phyloP scores from a whole-genome alignment of 306 rosid genomes.

The Trifolium subterraneum region DNA sequence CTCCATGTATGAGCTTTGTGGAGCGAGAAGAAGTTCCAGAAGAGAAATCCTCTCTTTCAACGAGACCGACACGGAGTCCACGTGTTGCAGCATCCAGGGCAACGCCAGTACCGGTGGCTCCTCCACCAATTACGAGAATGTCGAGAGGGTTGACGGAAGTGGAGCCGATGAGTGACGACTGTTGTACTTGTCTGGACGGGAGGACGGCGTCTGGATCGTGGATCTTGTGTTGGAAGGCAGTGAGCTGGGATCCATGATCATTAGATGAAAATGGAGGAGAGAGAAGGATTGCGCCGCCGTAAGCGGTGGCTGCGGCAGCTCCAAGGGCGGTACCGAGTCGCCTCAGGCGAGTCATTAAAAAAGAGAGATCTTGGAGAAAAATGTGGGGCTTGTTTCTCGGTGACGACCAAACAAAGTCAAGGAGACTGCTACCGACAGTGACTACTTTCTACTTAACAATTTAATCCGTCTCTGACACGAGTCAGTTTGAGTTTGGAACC shows the following conservation, averaged over 20 bases:
- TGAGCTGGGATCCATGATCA: conserved; percentile 52
- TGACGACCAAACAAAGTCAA: not conserved
- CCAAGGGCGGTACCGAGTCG: conserved; percentile 56
- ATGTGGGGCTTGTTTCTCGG: not conserved
- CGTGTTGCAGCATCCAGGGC: conserved; percentile 83
- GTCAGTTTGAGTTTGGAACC: too few species aligned
- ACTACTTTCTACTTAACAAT: too few species aligned
- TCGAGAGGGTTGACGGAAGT: conserved; percentile 70
- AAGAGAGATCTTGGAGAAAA: not conserved
- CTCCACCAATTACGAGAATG: conserved; percentile 85
- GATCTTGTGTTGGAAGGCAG: conserved; percentile 64
- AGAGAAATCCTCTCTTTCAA: conserved; percentile 91
- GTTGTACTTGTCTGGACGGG: conserved; percentile 69
- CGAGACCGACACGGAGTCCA: conserved; percentile 90
- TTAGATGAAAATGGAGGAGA: conserved; percentile 45
- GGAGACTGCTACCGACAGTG: not conserved
- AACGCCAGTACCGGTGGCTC: conserved; percentile 87
- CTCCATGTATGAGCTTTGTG: conserved; percentile 94
- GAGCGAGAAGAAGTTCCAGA: conserved; percentile 95
- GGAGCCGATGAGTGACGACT: conserved; percentile 66
- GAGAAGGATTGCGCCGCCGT: conserved; percentile 57
- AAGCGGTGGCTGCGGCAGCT: conserved; percentile 50
- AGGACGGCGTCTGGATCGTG: conserved; percentile 57
- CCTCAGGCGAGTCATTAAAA: conserved; percentile 54
- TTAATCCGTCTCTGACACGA: too few species aligned